Evolutionary conservation across 352 stramenopile genomes (phyloP).

Genomic region (Phytophthora capsici): DNA sequence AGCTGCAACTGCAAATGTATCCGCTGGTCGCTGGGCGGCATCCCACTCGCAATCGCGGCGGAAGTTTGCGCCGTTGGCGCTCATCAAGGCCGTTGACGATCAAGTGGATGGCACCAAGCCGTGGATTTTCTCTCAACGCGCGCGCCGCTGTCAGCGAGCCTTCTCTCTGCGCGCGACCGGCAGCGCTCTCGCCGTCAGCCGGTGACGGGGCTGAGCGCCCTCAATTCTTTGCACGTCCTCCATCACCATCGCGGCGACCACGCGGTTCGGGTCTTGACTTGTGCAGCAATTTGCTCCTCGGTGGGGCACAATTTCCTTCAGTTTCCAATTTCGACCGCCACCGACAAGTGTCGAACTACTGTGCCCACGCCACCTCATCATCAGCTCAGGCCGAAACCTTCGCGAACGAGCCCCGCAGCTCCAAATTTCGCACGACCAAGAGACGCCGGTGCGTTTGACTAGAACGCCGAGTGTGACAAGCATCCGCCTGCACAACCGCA

Average conservation of each 20-base stretch:
- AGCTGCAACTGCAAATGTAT: not conserved
- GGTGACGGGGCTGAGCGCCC: conserved; percentile 28
- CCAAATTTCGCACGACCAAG: conserved; percentile 34
- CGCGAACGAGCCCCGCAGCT: conserved; percentile 7
- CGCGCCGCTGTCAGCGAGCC: conserved; percentile 14
- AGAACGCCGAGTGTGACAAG: conserved; percentile 38
- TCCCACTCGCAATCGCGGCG: conserved; percentile 24
- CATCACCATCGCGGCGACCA: conserved; percentile 23
- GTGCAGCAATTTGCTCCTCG: conserved; percentile 18
- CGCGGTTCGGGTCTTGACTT: conserved; percentile 23
- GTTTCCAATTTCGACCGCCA: conserved; percentile 19
- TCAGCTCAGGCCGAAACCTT: conserved; percentile 32
- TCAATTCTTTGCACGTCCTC: conserved; percentile 34
- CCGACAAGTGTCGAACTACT: conserved; percentile 16
- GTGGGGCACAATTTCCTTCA: conserved; percentile 22
- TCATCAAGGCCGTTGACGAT: conserved; percentile 17
- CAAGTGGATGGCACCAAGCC: conserved; percentile 4
- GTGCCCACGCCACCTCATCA: conserved; percentile 27
- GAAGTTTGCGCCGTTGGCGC: conserved; percentile 30
- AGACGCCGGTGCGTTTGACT: conserved; percentile 41
- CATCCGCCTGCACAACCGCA: conserved; percentile 24
- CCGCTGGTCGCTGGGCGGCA: conserved; percentile 1
- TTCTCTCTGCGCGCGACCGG: conserved; percentile 11
- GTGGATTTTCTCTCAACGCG: conserved; percentile 39
- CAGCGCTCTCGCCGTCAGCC: conserved; percentile 30